Percentiles rank a stretch among this genome's conserved stretches.
Evolutionary conservation across 2,329 filamentous ascomycete genomes (phyloP).

Genomic region (Periglandula ipomoeae): DNA sequence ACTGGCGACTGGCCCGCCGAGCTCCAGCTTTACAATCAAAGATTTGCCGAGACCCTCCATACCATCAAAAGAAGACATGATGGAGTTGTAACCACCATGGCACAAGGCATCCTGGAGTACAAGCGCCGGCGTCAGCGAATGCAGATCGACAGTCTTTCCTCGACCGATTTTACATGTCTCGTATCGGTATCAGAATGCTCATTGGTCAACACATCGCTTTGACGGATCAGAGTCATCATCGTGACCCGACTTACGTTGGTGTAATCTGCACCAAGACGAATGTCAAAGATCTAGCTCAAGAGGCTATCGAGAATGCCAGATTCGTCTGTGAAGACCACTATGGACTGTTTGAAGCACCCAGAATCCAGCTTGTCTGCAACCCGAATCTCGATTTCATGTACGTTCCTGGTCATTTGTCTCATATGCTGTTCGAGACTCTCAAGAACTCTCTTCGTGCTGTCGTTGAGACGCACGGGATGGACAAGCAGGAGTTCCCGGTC

Average conservation of each 20-base stretch:
- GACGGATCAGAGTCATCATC: conserved; percentile 82
- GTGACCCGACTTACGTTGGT: conserved; percentile 89
- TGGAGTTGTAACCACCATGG: conserved; percentile 94
- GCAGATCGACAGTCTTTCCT: conserved; percentile 99
- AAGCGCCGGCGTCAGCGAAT: conserved; percentile 93
- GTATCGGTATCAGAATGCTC: conserved; percentile 97
- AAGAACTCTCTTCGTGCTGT: conserved; percentile 98
- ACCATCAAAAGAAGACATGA: conserved; percentile 95
- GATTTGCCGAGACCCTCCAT: conserved; percentile 80
- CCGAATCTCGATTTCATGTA: conserved; percentile 98
- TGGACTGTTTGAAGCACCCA: conserved; percentile 90
- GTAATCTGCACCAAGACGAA: conserved; percentile 99
- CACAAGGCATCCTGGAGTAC: conserved; percentile 95
- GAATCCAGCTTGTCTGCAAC: conserved; percentile 93
- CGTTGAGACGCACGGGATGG: conserved; percentile 87
- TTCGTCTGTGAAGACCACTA: conserved; percentile 99
- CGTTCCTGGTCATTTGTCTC: conserved; percentile 93
- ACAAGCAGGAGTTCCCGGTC: conserved; percentile 91
- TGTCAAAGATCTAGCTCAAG: conserved; percentile 85
- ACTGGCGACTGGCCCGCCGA: conserved; percentile 86
- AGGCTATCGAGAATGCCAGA: conserved; percentile 97
- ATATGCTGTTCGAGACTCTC: conserved; percentile 98
- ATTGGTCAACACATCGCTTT: conserved; percentile 97
- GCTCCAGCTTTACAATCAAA: conserved; percentile 85
- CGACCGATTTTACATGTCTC: conserved; percentile 99